Percentiles rank a stretch among this genome's conserved stretches.
Evolutionary conservation across 2,329 filamentous ascomycete species (phyloP).

Genomic region (Phaeoacremonium minimum): DNA sequence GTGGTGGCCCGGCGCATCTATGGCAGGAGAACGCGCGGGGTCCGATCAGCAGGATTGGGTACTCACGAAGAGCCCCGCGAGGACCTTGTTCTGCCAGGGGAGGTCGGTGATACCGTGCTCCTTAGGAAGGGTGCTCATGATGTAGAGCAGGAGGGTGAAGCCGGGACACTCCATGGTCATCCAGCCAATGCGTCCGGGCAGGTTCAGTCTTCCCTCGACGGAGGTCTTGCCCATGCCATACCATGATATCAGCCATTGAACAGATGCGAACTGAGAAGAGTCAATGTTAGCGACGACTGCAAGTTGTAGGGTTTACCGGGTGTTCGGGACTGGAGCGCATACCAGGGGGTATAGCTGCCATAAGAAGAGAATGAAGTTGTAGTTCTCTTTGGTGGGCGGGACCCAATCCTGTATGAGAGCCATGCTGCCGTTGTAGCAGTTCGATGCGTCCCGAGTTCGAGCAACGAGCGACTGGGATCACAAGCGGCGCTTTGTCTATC

Average conservation of each 20-base stretch:
- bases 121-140: slow-evolving; percentile 64
- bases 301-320: no score
- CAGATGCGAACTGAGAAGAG: slow-evolving; percentile 60
- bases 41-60: neutral
- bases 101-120: slow-evolving; percentile 54
- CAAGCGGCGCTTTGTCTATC: no score
- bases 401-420: slow-evolving; percentile 49
- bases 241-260: slow-evolving; percentile 75
- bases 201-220: slow-evolving; percentile 66
- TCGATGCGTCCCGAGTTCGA: no score
- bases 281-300: no score
- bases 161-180: slow-evolving; percentile 81
- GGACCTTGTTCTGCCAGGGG: slow-evolving; percentile 74
- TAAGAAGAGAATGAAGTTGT: slow-evolving; percentile 43
- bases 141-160: slow-evolving; percentile 73
- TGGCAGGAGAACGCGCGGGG: slow-evolving; percentile 6
- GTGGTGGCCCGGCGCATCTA: no score
- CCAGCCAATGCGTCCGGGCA: slow-evolving; percentile 89
- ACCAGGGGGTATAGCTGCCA: slow-evolving; percentile 56
- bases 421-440: slow-evolving; percentile 24
- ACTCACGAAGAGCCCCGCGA: slow-evolving; percentile 62
- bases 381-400: slow-evolving; percentile 55
- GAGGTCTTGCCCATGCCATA: slow-evolving; percentile 95
- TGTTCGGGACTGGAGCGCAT: slow-evolving; percentile 17
- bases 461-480: no score